Evolutionary conservation across 2,329 filamentous ascomycete species (phyloP), one percentile per base, ranked within the genome.

Genomic region (Intubia oerlemansii): DNA sequence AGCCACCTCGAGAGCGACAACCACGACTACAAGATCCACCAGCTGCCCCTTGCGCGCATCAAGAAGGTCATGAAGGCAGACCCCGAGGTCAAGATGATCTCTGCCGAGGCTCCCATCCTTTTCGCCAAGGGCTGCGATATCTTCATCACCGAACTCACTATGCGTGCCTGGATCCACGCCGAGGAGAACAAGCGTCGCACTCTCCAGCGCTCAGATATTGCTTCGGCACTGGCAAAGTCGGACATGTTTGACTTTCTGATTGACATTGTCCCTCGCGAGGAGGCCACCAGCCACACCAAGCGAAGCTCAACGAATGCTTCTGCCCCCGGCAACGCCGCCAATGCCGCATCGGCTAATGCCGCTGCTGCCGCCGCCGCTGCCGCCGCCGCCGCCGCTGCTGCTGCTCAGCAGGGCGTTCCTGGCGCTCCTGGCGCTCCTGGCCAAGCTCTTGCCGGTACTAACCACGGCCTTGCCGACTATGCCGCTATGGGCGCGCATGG

Each of bases 31-130:
- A 98, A 98, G 54, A 67, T 95, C 32, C 88, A 98, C 50, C 88
- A 95, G 50, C 63, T 98, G 22, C 88, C 88, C 2, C 63, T 98
- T 23, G 88, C 88, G n/a, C 76, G 88, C 31, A 98, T 98, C 57
- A 98, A 98, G 62, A 98, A 98, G 52, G 88, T 98, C 39, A 98
- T 98, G 88, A 98, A 98, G 56, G 88, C 88, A 1, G 88, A 98
- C 41, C 88, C 88, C 0, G 88, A 98, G 44, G 88, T 98, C 27
- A 98, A 98, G 59, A 98, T 98, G 88, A 98, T 98, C 37, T 95
- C 84, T 4, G 88, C 88, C 7, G 88, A 98, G 54, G 88, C 88
- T 2, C 88, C 88, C 2, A 98, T 98, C 41, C 61, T 98, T 10
- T 98, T 98, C 44, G 88, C 88, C 29, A 98, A 98, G 53, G 88